Conservation (phyloP, 306 rosid species). For the Cucurbita maxima region DNA sequence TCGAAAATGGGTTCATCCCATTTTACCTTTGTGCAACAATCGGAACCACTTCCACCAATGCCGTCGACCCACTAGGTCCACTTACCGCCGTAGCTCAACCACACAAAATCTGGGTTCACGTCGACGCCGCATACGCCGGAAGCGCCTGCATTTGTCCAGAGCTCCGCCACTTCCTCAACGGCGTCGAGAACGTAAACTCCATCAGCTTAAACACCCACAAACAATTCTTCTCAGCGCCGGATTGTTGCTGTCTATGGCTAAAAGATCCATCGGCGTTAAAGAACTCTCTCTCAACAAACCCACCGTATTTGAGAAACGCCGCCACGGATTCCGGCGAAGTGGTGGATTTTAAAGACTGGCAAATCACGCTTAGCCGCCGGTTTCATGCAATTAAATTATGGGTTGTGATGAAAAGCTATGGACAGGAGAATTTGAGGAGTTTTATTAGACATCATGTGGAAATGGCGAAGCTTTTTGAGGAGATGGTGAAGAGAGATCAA, state of each 20-base stretch:
- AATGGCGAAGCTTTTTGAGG: constrained; percentile 18
- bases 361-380: constrained; percentile 9
- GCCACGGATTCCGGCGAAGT: constrained; percentile 5
- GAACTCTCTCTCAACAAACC: background rate
- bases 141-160: constrained; percentile 31
- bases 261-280: background rate
- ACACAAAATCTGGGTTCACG: constrained; percentile 30
- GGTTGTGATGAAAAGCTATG: constrained; percentile 18
- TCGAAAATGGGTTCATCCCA: constrained; percentile 16
- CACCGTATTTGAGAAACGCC: constrained; percentile 6
- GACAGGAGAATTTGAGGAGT: constrained; percentile 7
- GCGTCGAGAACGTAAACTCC: constrained; percentile 16
- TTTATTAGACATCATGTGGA: constrained; percentile 13
- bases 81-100: constrained; percentile 15
- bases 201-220: constrained; percentile 32
- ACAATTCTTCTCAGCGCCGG: constrained; percentile 21
- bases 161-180: constrained; percentile 22
- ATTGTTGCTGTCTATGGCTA: constrained; percentile 30
- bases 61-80: constrained; percentile 19
- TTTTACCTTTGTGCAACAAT: constrained; percentile 15
- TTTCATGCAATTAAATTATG: constrained; percentile 13
- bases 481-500: constrained; percentile 3
- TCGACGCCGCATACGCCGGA: constrained; percentile 31
- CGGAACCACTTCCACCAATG: constrained; percentile 28
- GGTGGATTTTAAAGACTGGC: constrained; percentile 26